phyloP scores from a whole-genome alignment of 208 protist species.

The Trypanosoma platydactyli region DNA sequence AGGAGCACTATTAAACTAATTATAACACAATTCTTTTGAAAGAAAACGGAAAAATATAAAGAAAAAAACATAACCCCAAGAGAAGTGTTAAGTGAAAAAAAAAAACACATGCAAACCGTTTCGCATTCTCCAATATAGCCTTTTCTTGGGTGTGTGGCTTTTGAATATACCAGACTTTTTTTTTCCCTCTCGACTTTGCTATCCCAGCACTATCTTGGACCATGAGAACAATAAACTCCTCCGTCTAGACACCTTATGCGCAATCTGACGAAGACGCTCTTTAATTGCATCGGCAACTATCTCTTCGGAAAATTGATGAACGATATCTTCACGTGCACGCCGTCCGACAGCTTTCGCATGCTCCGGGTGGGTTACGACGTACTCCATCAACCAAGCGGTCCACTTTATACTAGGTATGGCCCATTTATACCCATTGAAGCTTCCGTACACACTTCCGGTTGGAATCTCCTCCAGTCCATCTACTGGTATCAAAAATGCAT shows the following conservation, averaged over 20 bases:
- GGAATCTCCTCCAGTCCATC: conserved; percentile 45
- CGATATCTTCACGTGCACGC: conserved; percentile 28
- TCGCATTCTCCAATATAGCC: not conserved
- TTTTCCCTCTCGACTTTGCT: not conserved
- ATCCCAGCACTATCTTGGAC: conserved; percentile 2
- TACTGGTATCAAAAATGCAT: conserved; percentile 49
- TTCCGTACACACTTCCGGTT: conserved; percentile 20
- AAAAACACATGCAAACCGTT: not conserved
- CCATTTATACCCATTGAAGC: conserved; percentile 30
- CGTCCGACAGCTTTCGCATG: conserved; percentile 34
- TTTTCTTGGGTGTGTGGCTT: not conserved
- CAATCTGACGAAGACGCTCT: conserved; percentile 6
- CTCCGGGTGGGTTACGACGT: conserved; percentile 34
- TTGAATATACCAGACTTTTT: not conserved
- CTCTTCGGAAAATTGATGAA: conserved; percentile 37
- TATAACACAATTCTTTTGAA: conserved; percentile 1
- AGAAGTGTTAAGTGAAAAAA: conserved; percentile 22
- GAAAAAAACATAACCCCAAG: conserved; percentile 28
- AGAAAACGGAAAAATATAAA: not conserved
- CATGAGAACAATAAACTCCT: not conserved
- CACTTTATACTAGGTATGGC: conserved; percentile 29
- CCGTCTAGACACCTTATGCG: not conserved
- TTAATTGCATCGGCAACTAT: conserved; percentile 39
- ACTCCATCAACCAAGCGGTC: conserved; percentile 38
- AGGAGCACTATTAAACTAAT: not conserved